Evolutionary conservation across 2,329 filamentous ascomycete genomes (phyloP).

Genomic region (Decorospora gaudefroyi): DNA sequence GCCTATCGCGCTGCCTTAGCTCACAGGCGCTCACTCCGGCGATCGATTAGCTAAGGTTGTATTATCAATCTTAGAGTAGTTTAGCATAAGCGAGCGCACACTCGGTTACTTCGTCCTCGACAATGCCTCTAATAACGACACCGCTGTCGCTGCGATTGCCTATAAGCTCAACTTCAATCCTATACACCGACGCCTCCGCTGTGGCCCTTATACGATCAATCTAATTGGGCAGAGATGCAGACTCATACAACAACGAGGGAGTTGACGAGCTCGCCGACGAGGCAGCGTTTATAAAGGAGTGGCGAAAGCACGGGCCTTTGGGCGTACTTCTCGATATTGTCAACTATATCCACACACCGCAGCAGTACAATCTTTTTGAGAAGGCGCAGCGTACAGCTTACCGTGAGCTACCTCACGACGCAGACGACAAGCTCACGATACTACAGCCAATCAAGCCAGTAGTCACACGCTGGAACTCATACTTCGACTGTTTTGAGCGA

Average conservation of each 20-base stretch:
- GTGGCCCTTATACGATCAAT: conserved; percentile 10
- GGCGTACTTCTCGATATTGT: conserved; percentile 9
- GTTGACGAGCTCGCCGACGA: not conserved
- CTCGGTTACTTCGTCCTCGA: conserved; percentile 10
- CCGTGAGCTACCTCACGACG: not conserved
- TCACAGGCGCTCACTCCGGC: conserved; percentile 5
- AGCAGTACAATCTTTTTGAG: conserved; percentile 4
- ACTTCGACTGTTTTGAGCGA: not conserved
- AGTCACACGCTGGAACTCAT: too few species aligned
- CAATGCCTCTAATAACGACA: conserved; percentile 8
- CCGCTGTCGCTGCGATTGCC: not conserved
- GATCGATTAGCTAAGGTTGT: conserved; percentile 1
- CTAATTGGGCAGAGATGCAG: conserved; percentile 1
- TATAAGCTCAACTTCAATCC: conserved; percentile 1
- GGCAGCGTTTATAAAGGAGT: conserved; percentile 2
- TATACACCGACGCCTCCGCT: conserved; percentile 1
- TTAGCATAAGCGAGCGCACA: not conserved
- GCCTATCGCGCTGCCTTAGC: conserved; percentile 9
- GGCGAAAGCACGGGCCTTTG: conserved; percentile 2
- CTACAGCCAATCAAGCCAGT: not conserved
- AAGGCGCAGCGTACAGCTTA: not conserved
- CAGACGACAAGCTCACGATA: not conserved
- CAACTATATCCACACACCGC: conserved; percentile 11
- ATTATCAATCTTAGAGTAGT: not conserved
- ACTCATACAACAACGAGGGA: conserved; percentile 1